Base-by-base conservation (phyloP, 371 early-diverging fungal genomes). In the Mortierella sp. region DNA sequence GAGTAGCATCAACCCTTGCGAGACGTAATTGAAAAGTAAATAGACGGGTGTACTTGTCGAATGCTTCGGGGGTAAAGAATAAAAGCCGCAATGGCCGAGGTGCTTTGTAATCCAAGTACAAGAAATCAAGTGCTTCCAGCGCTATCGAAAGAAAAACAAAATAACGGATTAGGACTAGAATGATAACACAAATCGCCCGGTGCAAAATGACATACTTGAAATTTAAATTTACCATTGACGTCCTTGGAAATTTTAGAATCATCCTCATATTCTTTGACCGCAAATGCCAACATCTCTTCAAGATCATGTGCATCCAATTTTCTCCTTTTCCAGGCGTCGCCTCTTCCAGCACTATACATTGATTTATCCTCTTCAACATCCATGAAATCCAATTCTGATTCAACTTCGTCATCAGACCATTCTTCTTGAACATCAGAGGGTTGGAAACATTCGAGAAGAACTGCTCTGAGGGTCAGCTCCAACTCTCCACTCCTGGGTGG, bases 91-190 rank as follows among this genome's bases (percentile, higher is more conserved):
- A 60, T 13, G 89, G 88, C 26, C 85, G 82, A 10, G 79, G 82
- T 2, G 85, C 83, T 51, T 76, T 73, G 71, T 88, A 89, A 5
- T 76, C 66, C 47, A 87, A 29, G n/a, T 84, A 82, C 59, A 89
- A 67, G 66, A 89, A 89, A 57, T 86, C 87, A 1, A 88, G 71
- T 13, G 88, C 87, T n/a, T 85, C 85, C 19, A 87, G 45, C 22
- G 75, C 78, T 78, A 47, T 26, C 6, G 26, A 42, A 17, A 72
- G 55, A 3, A 15, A 35, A 0, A 55, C 45, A 3, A 13, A 28
- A 43, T 35, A n/a, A n/a, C n/a, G 40, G 7, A 37, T n/a, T 9
- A 51, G 49, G 3, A 42, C 10, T 29, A 7, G 6, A 26, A 29
- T 29, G 31, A 26, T 29, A 31, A 7, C 13, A 9, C 31, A 55